A percentile compares a stretch with the other conserved stretches of the same genome.
phyloP scores from a whole-genome alignment of 2,329 filamentous ascomycete genomes.

The Ascochyta fabae region DNA sequence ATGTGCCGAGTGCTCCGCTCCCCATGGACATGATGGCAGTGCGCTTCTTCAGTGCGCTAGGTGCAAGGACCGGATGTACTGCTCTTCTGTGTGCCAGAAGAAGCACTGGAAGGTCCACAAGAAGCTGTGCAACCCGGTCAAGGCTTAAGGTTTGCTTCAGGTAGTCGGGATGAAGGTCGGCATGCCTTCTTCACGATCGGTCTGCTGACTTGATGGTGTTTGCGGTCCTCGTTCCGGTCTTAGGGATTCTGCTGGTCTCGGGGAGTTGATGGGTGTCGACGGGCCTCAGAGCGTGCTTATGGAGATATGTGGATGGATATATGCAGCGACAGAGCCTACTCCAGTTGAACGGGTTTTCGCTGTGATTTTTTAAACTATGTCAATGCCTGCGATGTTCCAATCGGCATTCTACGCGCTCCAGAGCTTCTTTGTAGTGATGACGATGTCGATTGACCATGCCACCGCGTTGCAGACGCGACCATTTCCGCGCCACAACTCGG shows the following conservation, averaged over 20 bases:
- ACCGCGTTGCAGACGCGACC: neutral
- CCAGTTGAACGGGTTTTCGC: no score
- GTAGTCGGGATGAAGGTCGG: no score
- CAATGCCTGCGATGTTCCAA: no score
- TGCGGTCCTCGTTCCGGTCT: no score
- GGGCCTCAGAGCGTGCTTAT: no score
- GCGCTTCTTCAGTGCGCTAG: slow-evolving; percentile 31
- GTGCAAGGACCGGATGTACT: slow-evolving; percentile 40
- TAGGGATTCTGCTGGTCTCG: no score
- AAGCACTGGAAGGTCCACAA: slow-evolving; percentile 44
- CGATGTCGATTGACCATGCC: neutral
- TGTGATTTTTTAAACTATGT: no score
- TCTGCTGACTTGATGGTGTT: no score
- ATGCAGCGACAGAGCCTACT: no score
- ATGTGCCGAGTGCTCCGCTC: slow-evolving; percentile 23
- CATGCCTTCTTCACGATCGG: no score
- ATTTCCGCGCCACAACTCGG: accelerated
- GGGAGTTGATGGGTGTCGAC: no score
- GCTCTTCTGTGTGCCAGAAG: slow-evolving; percentile 39
- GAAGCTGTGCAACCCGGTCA: slow-evolving; percentile 30
- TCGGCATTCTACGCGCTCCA: neutral
- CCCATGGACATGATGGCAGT: neutral
- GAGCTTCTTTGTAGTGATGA: neutral
- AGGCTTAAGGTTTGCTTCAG: neutral
- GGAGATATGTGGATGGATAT: no score